Evolutionary conservation across 225 moss, liverwort and hornwort genomes (phyloP).

Genomic region (Lunularia cruciata): DNA sequence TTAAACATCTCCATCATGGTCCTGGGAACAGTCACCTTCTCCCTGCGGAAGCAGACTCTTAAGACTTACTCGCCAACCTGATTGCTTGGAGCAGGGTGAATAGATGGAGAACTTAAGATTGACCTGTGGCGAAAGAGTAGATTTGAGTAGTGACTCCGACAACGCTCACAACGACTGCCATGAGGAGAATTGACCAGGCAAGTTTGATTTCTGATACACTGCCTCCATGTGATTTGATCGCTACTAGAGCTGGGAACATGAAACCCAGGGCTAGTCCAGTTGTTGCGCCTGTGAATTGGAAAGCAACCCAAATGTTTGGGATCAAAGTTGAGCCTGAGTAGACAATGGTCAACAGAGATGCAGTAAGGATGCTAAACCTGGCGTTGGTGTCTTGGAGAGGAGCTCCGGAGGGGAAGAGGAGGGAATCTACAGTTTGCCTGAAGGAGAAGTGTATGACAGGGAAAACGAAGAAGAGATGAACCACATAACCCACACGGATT

Average conservation of each 20-base stretch:
- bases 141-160: conserved; percentile 80
- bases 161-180: conserved; percentile 64
- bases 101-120: conserved; percentile 21
- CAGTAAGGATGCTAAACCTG: conserved; percentile 51
- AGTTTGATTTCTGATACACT: conserved; percentile 36
- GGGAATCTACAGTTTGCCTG: conserved; percentile 64
- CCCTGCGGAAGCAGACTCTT: too few relatives aligned
- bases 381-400: conserved; percentile 49
- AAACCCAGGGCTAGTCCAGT: conserved; percentile 78
- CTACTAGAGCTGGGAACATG: conserved; percentile 72
- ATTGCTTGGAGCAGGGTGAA: too few relatives aligned
- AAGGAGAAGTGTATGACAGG: conserved; percentile 84
- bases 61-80: too few relatives aligned
- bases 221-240: conserved; percentile 51
- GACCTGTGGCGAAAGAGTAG: conserved; percentile 53
- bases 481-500: conserved; percentile 75
- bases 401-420: conserved; percentile 50
- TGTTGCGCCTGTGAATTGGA: conserved; percentile 89
- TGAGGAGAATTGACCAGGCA: conserved; percentile 66
- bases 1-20: too few relatives aligned
- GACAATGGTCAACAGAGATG: conserved; percentile 47
- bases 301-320: conserved; percentile 97
- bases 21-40: too few relatives aligned
- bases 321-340: conserved; percentile 75
- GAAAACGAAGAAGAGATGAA: conserved; percentile 90